Base-by-base conservation (phyloP, 345 rosid genomes). In the Nephelium lappaceum region DNA sequence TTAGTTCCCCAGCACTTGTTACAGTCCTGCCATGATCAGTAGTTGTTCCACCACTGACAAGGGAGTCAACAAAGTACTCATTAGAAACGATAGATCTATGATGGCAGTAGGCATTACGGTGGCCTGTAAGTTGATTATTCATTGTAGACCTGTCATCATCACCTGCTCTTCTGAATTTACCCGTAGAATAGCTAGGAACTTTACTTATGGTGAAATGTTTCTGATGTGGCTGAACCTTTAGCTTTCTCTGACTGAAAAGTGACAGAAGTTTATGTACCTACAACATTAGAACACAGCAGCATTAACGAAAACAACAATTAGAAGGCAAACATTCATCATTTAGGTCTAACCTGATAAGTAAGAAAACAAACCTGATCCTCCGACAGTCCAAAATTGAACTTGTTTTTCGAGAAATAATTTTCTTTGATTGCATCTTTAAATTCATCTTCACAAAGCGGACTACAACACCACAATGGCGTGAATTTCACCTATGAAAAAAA, bases 341-440 rank as follows among this genome's bases (percentile, higher is more conserved):
- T 53, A 55, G 15, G 25, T 72, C 65, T n/a, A 21, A 51, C 31
- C 67, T 65, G 31, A 12, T 16, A n/a, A 21, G 36, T 12, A 71
- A n/a, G 16, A 66, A 5, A 73, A 65, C 76, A 83, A 42, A 92
- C 98, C 96, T 92, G 95, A 80, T 67, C 77, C 69, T 84, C 77
- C 0, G 95, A 91, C 66, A 92, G 88, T n/a, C 98, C 98, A 82
- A 94, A 92, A 55, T 84, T 88, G 72, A 94, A 94, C 88, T 91
- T 92, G 41, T 65, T 16, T 19, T 80, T 16, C 5, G 86, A 78
- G 58, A 79, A 92, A 81, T 94, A 94, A 82, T 90, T 92, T 65
- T 88, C 93, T 77, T 77, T 77, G 58, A 92, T 92, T 57, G 86
- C 94, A 72, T 80, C 81, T 68, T 79, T 36, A 72, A 94, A 94